These are phyloP conservation scores for Ceratocystis destructans DNA, from an alignment of 2,329 filamentous ascomycete species.

Conservation along the genomic window DNA sequence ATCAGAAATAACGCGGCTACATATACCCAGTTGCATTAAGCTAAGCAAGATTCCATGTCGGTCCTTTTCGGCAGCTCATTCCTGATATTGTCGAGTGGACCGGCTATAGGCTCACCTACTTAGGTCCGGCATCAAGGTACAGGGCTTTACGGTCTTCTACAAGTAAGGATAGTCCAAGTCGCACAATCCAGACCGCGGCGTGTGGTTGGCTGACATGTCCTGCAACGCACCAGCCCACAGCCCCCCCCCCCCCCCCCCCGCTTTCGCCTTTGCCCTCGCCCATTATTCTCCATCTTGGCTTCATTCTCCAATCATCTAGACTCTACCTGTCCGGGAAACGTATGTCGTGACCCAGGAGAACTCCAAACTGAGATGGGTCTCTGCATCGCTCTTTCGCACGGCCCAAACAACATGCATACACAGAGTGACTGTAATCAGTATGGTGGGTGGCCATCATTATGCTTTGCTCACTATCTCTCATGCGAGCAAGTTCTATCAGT, in stretches of 20 bases:
- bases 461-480: background rate
- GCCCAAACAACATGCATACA: background rate
- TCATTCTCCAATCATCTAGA: background rate
- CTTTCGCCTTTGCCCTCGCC: background rate
- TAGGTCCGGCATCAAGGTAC: background rate
- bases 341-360: background rate
- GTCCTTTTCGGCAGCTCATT: constrained; percentile 4
- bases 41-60: background rate
- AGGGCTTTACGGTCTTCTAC: background rate
- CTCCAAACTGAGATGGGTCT: background rate
- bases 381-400: too few species aligned
- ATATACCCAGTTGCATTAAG: background rate
- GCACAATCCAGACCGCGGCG: constrained; percentile 2
- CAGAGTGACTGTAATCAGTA: background rate
- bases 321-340: background rate
- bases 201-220: constrained; percentile 2
- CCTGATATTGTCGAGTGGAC: background rate
- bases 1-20: background rate
- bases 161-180: constrained; percentile 5
- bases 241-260: background rate
- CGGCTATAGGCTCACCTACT: background rate
- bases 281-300: background rate
- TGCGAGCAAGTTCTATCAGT: background rate
- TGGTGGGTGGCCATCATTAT: background rate
- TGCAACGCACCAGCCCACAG: background rate